Evolutionary conservation across 1,139 yeast genomes (phyloP).

Genomic region (Kluyveromyces sp.): DNA sequence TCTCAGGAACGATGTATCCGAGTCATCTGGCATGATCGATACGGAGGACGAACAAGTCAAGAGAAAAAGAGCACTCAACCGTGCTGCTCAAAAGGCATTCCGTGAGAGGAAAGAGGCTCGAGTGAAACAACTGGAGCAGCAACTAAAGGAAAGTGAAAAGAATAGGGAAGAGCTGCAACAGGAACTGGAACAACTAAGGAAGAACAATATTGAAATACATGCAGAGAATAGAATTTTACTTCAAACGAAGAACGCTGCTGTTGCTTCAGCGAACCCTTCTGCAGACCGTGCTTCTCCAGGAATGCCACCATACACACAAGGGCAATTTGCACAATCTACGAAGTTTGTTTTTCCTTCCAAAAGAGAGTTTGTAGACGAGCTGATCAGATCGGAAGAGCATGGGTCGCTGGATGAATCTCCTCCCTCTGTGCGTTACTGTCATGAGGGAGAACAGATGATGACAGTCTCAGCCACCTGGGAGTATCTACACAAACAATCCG

Average conservation of each 20-base stretch:
- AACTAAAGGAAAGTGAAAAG: conserved; percentile 52
- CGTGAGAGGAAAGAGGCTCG: conserved; percentile 76
- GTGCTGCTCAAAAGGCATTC: conserved; percentile 88
- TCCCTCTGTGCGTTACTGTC: conserved; percentile 1
- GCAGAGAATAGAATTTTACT: conserved; percentile 15
- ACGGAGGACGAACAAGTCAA: conserved; percentile 12
- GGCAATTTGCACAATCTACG: not conserved
- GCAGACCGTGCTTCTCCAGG: not conserved
- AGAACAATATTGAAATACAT: conserved; percentile 14
- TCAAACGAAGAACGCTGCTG: conserved; percentile 8
- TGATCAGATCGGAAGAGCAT: not conserved
- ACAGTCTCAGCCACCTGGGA: conserved; percentile 85
- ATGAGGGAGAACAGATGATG: conserved; percentile 39
- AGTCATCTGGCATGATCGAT: not conserved
- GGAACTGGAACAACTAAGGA: conserved; percentile 42
- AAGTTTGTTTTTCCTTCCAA: conserved; percentile 15
- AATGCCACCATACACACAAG: not conserved
- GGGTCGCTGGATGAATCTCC: not conserved
- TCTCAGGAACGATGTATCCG: not conserved
- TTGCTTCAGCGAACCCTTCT: not conserved
- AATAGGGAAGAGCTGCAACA: conserved; percentile 46
- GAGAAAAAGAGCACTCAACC: conserved; percentile 73
- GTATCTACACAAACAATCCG: conserved; percentile 43
- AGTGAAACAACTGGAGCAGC: conserved; percentile 59
- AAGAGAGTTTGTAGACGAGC: conserved; percentile 10